Conservation (phyloP, 306 rosid genomes). For the Begonia loranthoides region DNA sequence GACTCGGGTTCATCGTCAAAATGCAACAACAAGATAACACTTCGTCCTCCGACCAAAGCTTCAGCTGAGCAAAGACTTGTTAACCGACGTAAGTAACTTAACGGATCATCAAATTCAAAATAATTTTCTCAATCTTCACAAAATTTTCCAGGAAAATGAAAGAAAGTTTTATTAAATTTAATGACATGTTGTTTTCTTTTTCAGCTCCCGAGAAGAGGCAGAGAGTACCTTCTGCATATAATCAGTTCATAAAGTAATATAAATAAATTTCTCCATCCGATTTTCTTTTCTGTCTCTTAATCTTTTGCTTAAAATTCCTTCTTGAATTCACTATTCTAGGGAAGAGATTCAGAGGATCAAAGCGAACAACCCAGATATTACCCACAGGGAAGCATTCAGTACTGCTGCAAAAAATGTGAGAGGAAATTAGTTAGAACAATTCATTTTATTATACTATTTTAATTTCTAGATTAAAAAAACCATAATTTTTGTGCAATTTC, state of each 20-base stretch:
- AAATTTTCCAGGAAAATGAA: no score
- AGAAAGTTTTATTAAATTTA: no score
- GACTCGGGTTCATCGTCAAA: slow-evolving; percentile 68
- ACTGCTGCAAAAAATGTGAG: slow-evolving; percentile 90
- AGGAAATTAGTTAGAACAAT: no score
- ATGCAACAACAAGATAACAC: slow-evolving; percentile 65
- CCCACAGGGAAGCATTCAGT: slow-evolving; percentile 96
- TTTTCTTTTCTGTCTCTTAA: background rate
- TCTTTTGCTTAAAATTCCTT: no score
- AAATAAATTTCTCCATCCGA: background rate
- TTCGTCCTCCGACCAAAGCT: slow-evolving; percentile 37
- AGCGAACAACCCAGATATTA: slow-evolving; percentile 91
- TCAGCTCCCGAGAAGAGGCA: slow-evolving; percentile 99
- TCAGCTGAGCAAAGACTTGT: slow-evolving; percentile 49
- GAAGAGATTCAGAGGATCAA: slow-evolving; percentile 99
- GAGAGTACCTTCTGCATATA: slow-evolving; percentile 99
- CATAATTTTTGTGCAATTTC: no score
- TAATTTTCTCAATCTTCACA: no score
- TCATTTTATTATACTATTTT: no score
- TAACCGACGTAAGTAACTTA: slow-evolving; percentile 43
- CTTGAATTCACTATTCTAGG: slow-evolving; percentile 17
- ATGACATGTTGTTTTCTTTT: slow-evolving; percentile 7
- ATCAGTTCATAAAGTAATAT: slow-evolving; percentile 93
- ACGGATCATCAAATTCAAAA: no score
- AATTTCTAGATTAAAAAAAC: no score